Percentiles rank a stretch among this genome's conserved stretches.
Evolutionary conservation across 176 grass and related monocot genomes (phyloP).

Genomic region (Raddia guianensis): DNA sequence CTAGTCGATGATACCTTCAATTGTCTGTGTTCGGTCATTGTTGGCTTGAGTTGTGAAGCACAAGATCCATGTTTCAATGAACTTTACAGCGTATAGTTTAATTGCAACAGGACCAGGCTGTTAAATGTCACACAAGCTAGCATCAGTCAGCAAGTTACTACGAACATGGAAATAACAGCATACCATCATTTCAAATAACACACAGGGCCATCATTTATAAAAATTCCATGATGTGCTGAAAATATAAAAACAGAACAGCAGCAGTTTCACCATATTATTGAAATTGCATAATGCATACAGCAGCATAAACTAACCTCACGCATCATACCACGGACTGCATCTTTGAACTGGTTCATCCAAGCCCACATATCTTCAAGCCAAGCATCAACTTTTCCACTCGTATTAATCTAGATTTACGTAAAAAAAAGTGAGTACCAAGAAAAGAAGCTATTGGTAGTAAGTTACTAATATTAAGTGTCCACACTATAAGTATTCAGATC

Average conservation of each 20-base stretch:
- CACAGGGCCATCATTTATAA: constrained; percentile 26
- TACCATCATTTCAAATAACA: constrained; percentile 33
- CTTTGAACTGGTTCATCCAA: constrained; percentile 92
- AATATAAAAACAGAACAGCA: constrained; percentile 25
- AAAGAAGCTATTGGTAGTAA: constrained; percentile 15
- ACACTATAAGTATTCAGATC: constrained; percentile 36
- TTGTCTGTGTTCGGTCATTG: constrained; percentile 40
- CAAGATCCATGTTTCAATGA: constrained; percentile 78
- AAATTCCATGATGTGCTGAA: constrained; percentile 38
- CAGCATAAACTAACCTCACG: constrained; percentile 60
- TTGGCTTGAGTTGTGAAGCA: constrained; percentile 65
- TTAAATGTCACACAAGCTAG: constrained; percentile 43
- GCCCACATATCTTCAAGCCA: constrained; percentile 94
- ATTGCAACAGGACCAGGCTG: constrained; percentile 65
- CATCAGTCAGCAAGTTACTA: constrained; percentile 41
- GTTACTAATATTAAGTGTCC: constrained; percentile 4
- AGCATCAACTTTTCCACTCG: constrained; percentile 67
- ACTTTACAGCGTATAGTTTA: constrained; percentile 86
- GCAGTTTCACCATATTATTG: constrained; percentile 14
- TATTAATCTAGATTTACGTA: constrained; percentile 62
- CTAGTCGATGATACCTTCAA: constrained; percentile 49
- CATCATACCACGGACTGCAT: constrained; percentile 58
- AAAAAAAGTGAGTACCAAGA: constrained; percentile 44
- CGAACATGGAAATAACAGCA: constrained; percentile 23
- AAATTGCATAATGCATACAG: constrained; percentile 34